phyloP scores from a whole-genome alignment of 225 moss, liverwort and hornwort species.

The Polytrichum formosum region DNA sequence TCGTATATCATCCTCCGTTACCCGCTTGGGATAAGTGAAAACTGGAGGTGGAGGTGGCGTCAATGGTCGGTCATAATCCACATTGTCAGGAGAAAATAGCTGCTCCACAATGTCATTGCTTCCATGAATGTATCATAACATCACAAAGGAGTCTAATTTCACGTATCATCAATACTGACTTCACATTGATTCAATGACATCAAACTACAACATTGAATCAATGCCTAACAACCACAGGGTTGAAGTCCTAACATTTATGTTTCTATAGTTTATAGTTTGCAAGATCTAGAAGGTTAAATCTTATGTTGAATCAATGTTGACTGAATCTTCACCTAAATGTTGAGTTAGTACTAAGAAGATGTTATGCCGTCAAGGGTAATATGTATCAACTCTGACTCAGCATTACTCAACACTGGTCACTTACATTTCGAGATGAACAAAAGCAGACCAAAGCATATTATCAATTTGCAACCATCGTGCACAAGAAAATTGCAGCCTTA shows the following conservation, averaged over 20 bases:
- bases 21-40: conserved; percentile 27
- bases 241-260: background rate
- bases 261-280: background rate
- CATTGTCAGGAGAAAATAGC: conserved; percentile 32
- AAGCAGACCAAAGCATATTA: background rate
- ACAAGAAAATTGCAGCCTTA: too few relatives aligned
- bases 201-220: too few relatives aligned
- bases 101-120: conserved; percentile 7
- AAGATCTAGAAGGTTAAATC: too few relatives aligned
- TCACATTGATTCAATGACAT: too few relatives aligned
- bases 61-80: conserved; percentile 30
- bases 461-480: background rate
- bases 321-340: too few relatives aligned
- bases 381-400: too few relatives aligned
- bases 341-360: background rate
- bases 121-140: too few relatives aligned
- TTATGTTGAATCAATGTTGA: too few relatives aligned
- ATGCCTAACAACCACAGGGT: too few relatives aligned
- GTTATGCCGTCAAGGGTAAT: background rate
- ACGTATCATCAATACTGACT: background rate
- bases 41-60: conserved; percentile 23
- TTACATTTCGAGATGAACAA: background rate
- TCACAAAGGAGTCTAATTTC: too few relatives aligned
- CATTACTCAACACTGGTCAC: too few relatives aligned
- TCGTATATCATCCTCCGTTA: conserved; percentile 36